Evolutionary conservation across 805 yeast genomes (phyloP).

Genomic region (Saturnispora hagleri): DNA sequence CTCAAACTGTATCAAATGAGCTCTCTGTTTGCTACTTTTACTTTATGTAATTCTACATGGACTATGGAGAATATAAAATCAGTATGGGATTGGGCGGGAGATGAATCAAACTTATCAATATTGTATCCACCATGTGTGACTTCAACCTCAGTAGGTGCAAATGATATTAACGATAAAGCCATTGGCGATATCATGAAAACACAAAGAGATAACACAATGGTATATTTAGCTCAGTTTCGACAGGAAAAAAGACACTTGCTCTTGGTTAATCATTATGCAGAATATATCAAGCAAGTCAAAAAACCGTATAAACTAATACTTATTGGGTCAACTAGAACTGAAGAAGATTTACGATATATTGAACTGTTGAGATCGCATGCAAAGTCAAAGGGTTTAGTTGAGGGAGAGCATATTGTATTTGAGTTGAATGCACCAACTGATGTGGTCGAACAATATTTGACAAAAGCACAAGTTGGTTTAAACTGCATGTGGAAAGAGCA

Average conservation of each 20-base stretch:
- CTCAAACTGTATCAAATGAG: slow-evolving; percentile 53
- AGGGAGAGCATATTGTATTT: slow-evolving; percentile 31
- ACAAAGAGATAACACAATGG: slow-evolving; percentile 32
- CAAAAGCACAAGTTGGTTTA: slow-evolving; percentile 60
- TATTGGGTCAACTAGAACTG: slow-evolving; percentile 77
- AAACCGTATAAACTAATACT: slow-evolving; percentile 52
- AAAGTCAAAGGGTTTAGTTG: slow-evolving; percentile 6
- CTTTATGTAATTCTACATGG: slow-evolving; percentile 86
- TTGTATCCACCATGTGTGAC: slow-evolving; percentile 82
- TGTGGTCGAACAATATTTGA: slow-evolving; percentile 45
- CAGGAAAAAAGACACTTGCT: slow-evolving; percentile 88
- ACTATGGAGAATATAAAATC: slow-evolving; percentile 62
- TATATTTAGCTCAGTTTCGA: slow-evolving; percentile 85
- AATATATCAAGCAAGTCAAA: slow-evolving; percentile 28
- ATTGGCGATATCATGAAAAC: slow-evolving; percentile 12
- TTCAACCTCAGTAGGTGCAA: background rate
- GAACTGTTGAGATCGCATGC: slow-evolving; percentile 38
- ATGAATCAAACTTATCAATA: slow-evolving; percentile 27
- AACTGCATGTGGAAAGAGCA: slow-evolving; percentile 99
- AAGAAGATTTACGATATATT: slow-evolving; percentile 55
- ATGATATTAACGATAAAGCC: slow-evolving; percentile 29
- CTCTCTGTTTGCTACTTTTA: slow-evolving; percentile 58
- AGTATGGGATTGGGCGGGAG: slow-evolving; percentile 49
- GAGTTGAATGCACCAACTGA: slow-evolving; percentile 64
- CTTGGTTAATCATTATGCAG: slow-evolving; percentile 53